Evolutionary conservation across 1,139 yeast species (phyloP), one percentile per base, ranked within the genome.

Genomic region (Scheffersomyces cryptocercus): DNA sequence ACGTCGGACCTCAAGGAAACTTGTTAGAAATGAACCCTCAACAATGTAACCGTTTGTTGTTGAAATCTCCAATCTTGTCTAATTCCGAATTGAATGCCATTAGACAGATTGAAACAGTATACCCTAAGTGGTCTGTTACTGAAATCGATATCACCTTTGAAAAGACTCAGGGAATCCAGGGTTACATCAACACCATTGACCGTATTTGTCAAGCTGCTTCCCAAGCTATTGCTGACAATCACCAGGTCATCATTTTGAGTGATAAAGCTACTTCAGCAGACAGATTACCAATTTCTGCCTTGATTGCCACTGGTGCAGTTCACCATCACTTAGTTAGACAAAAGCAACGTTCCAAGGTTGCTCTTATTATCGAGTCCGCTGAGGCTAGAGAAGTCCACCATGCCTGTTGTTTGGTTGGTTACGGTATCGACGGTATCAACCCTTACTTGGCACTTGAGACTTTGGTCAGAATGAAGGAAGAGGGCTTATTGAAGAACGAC

Each of bases 351-450:
- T 88, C 98, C 32, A 88, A 89, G 65, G 97, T 91, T 50, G 98
- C 98, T 3, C 69, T 93, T 52, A 73, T 93, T 50, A 77, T 91
- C 50, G 97, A 93, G 72, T 85, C 98, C 37, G 97, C 95, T 41
- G 99, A 93, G 69, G 98, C 98, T 14, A 85, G 96, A 66, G 99
- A 93, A 68, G 95, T 91, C 38, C 99, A 93, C 66, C 98, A 93
- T 69, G 82, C 90, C 66, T 89, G 97, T 75, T 91, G 91, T 56
- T 77, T 93, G 56, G 82, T 93, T 32, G 98, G 99, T 52, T 93
- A 93, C 64, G 99, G 99, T 76, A 96, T 95, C 50, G 99, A 93
- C 72, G 98, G 90, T 52, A 77, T 93, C 59, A 88, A 88, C 70
- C 99, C 99, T 41, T 93, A 90, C 73, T 74, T 93, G 65, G 96